Percentiles rank a stretch among this genome's conserved stretches.
Conservation (phyloP, 2,329 filamentous ascomycete genomes). For the Trichoderma sp. region DNA sequence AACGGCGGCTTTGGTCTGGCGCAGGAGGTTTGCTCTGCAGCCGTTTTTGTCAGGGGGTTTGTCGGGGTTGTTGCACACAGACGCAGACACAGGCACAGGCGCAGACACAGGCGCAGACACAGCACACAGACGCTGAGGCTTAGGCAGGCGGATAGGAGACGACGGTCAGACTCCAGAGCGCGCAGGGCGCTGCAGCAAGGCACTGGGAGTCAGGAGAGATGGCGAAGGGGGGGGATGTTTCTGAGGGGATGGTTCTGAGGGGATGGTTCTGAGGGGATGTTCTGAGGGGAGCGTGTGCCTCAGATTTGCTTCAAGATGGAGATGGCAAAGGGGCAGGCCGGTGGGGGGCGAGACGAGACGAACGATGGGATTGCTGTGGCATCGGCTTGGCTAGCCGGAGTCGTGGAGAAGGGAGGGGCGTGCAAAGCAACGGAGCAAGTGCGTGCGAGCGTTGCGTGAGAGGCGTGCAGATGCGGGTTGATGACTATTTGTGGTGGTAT, state of each 20-base stretch:
- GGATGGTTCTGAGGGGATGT: neutral
- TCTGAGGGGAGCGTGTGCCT: constrained; percentile 6
- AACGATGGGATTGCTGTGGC: constrained; percentile 15
- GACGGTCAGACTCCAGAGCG: constrained; percentile 11
- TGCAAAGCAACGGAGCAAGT: neutral
- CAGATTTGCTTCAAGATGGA: constrained; percentile 14
- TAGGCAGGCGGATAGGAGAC: constrained; percentile 10
- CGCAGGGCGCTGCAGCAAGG: constrained; percentile 15
- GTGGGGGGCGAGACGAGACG: constrained; percentile 15
- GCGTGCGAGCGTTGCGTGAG: no score
- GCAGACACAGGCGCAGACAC: neutral
- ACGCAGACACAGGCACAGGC: neutral
- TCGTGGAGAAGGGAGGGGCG: constrained; percentile 18
- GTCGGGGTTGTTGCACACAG: constrained; percentile 27
- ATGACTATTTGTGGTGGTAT: neutral
- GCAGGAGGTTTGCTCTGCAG: constrained; percentile 17
- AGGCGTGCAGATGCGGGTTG: neutral
- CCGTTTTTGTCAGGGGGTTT: constrained; percentile 6
- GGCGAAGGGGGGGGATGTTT: neutral
- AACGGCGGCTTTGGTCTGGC: constrained; percentile 13
- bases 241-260: neutral
- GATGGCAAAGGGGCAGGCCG: constrained; percentile 18
- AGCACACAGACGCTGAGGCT: neutral
- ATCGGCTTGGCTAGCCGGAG: constrained; percentile 15
- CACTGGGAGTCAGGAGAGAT: constrained; percentile 8